Evolutionary conservation across 768 basidiomycete species (phyloP), one percentile per base, ranked within the genome.

Genomic region (Macrolepiota albuminosa): DNA sequence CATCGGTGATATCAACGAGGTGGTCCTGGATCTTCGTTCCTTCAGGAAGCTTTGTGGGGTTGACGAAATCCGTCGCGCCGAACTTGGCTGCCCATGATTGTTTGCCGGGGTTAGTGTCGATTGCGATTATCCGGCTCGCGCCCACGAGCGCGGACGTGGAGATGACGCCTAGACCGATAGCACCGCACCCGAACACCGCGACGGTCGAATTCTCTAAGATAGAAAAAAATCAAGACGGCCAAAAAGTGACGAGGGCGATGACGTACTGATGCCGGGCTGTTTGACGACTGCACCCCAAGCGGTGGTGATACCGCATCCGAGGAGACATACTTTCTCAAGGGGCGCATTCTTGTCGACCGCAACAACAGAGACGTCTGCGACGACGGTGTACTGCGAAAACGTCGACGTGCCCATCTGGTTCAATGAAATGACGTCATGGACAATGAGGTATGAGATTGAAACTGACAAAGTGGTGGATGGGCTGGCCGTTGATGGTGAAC

Each of bases 321-420:
- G 85, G 36, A 99, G 81, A 75, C 97, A 98, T n/a, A 95, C 93
- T 69, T 94, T 97, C 33, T 98, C 90, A 14, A 99, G 83, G 9
- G 94, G 93, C 1, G 97, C 97, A 61, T 82, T 77, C 61, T 84
- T 81, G 76, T 88, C 87, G 61, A 99, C 87, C 16, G 93, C 86
- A 55, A 98, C 97, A 29, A 99, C 91, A 21, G 95, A 98, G 48
- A 95, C 95, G 64, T 99, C 95, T 49, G 94, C 91, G 2, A 99
- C 94, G 60, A 99, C 97, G 8, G 97, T 97, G 79, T 98, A 99
- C 72, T 98, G 95, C n/a, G 96, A 97, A 79, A 99, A 99, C 2
- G 97, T 96, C 36, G 96, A 98, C 31, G 90, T 93, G 46, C 97
- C 97, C 97, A 98, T 99, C 95, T 97, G n/a, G 26, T 16, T 55